These are phyloP conservation scores for Stephania yunnanensis DNA, from an alignment of 164 flowering plant species.

Conservation along the genomic window DNA sequence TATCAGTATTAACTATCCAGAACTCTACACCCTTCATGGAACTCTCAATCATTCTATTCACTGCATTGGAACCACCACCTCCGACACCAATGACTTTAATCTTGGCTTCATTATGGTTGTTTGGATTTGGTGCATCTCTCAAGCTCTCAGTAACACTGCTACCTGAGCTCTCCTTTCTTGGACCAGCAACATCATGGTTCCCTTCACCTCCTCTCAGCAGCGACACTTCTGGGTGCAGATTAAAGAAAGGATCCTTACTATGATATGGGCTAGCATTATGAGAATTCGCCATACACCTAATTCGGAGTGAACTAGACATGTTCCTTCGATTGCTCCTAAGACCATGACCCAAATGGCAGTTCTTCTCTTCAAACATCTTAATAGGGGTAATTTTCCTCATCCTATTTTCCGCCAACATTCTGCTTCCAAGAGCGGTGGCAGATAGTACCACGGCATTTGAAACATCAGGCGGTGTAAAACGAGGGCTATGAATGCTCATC, in stretches of 20 bases:
- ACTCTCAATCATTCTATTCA: constrained; percentile 96
- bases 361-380: constrained; percentile 38
- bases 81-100: constrained; percentile 98
- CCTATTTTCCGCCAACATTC: constrained; percentile 28
- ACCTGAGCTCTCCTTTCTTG: constrained; percentile 44
- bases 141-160: constrained; percentile 49
- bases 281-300: constrained; percentile 53
- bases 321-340: constrained; percentile 24
- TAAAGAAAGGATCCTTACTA: constrained; percentile 65
- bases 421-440: constrained; percentile 45
- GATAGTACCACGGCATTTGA: constrained; percentile 36
- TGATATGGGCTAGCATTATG: constrained; percentile 42
- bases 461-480: constrained; percentile 39
- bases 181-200: constrained; percentile 33
- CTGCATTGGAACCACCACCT: constrained; percentile 98
- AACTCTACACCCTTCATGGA: constrained; percentile 95
- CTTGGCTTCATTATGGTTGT: constrained; percentile 66
- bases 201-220: constrained; percentile 79
- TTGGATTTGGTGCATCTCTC: constrained; percentile 31
- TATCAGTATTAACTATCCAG: constrained; percentile 97
- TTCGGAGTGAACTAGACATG: constrained; percentile 2
- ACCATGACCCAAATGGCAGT: constrained; percentile 19
- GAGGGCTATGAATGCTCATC: constrained; percentile 47
- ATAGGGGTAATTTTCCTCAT: constrained; percentile 20
- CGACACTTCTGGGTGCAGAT: constrained; percentile 74